Evolutionary conservation across 1,139 yeast genomes (phyloP), one percentile per base, ranked within the genome.

Genomic region (Yamadazyma dendronema): DNA sequence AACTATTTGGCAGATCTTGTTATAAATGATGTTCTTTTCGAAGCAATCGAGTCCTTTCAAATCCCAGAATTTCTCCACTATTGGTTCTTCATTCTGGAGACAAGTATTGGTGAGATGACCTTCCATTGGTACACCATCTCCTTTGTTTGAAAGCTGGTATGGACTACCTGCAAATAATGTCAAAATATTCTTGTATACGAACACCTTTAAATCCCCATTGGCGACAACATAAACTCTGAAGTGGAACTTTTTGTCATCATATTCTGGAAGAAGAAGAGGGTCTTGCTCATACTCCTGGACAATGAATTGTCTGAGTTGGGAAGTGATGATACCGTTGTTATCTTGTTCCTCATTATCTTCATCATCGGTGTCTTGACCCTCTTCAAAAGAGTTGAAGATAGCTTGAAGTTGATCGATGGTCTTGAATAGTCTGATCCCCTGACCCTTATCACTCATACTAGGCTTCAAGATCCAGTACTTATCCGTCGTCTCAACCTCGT

Each of bases 401-500:
- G 62, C 74, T 56, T 90, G 97, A 37, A 92, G 65, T 49, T 89
- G 95, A 10, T 80, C 86, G 24, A 88, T 68, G 0, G 90, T 82
- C 37, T 72, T 72, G 63, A 92, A 92, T 1, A 92, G 61, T 34
- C 96, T 67, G 31, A 92, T 89, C 0, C 98, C 98, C 57, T 92
- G 97, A 9, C 96, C 98, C 55, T 92, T 83, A 54, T 92, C 98
- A 52, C 95, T 84, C 97, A 92, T 89, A 48, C 96, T 81, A 10
- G 98, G 98, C 55, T 92, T 92, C 52, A 92, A 68, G 34, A 92
- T 92, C 90, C 94, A 92, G 37, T 83, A 75, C 46, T 74, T 77
- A n/a, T 71, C 73, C 15, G 78, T 79, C 4, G 60, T 56, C 37
- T 84, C 82, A 26, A 92, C 66, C 48, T 84, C 96, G 31, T 83